phyloP scores from a whole-genome alignment of 345 rosid species.

The Syzygium jambos region DNA sequence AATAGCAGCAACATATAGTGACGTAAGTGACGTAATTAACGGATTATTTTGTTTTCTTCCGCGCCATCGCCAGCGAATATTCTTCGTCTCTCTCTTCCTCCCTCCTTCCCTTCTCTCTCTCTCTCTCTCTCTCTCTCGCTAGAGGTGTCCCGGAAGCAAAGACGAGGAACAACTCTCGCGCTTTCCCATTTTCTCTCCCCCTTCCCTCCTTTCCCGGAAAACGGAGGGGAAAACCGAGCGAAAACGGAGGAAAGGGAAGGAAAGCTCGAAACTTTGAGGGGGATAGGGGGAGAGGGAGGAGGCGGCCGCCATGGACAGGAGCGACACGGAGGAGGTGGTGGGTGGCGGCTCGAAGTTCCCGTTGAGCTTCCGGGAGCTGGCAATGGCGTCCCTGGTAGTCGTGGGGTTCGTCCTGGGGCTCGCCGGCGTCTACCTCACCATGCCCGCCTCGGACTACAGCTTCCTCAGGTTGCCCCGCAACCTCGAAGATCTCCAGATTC shows the following conservation, averaged over 20 bases:
- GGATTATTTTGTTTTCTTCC: not conserved
- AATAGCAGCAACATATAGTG: not conserved
- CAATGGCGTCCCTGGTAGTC: slow-evolving; percentile 48
- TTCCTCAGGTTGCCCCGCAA: slow-evolving; percentile 87
- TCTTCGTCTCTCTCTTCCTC: not conserved
- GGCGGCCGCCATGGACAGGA: not conserved
- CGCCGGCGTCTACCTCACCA: slow-evolving; percentile 65
- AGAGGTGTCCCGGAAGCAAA: not conserved
- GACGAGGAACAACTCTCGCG: not conserved
- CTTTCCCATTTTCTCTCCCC: not conserved
- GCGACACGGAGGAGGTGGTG: not conserved
- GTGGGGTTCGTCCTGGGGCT: slow-evolving; percentile 49
- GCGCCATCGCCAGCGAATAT: slow-evolving; percentile 4
- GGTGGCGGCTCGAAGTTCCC: slow-evolving; percentile 14
- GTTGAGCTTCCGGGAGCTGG: slow-evolving; percentile 63
- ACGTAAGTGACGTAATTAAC: not conserved
- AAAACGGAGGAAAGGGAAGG: slow-evolving; percentile 7
- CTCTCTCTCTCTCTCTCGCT: not conserved
- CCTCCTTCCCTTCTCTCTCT: not conserved
- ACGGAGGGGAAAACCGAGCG: not conserved
- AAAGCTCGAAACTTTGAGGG: slow-evolving; percentile 2
- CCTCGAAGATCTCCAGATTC: slow-evolving; percentile 86
- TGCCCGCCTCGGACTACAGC: slow-evolving; percentile 91
- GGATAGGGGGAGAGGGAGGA: slow-evolving; percentile 13
- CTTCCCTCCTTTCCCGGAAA: not conserved